Evolutionary conservation across 1,284 basidiomycete species (phyloP).

Genomic region (Polyporus tsugae): DNA sequence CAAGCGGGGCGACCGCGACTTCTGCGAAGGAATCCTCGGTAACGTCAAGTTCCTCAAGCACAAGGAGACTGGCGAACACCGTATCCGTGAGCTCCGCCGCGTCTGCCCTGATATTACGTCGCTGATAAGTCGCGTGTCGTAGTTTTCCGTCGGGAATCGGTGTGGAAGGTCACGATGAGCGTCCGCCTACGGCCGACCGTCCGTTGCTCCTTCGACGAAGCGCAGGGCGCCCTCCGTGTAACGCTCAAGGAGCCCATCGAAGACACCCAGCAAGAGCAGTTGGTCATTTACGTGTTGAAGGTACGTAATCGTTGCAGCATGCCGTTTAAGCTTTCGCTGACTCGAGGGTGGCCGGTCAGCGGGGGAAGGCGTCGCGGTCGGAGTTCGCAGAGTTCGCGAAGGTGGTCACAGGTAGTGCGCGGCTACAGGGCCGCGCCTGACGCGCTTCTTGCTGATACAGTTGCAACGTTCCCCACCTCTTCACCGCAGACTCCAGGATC

Average conservation of each 20-base stretch:
- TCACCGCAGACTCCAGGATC: constrained; percentile 4
- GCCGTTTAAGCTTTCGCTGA: constrained; percentile 5
- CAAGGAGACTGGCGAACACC: constrained; percentile 49
- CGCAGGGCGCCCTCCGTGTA: constrained; percentile 62
- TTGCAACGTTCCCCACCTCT: background rate
- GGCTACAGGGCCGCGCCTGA: constrained; percentile 11
- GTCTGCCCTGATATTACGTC: background rate
- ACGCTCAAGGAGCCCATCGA: constrained; percentile 58
- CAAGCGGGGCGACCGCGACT: constrained; percentile 66
- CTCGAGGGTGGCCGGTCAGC: constrained; percentile 22
- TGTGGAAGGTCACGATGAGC: constrained; percentile 75
- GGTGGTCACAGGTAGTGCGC: constrained; percentile 29
- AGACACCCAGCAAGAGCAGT: constrained; percentile 32
- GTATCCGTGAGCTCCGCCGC: constrained; percentile 52
- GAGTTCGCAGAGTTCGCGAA: constrained; percentile 39
- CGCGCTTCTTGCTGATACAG: background rate
- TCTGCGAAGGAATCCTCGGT: constrained; percentile 66
- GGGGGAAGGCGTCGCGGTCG: constrained; percentile 36
- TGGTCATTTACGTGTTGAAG: constrained; percentile 52
- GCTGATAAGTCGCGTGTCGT: background rate
- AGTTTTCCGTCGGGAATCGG: constrained; percentile 74
- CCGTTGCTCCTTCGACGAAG: constrained; percentile 62
- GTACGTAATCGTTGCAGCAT: constrained; percentile 34
- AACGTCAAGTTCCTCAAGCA: constrained; percentile 63
- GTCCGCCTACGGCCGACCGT: constrained; percentile 59